Percentiles rank a stretch among this genome's conserved stretches.
These are phyloP conservation scores for Neurospora sp. DNA, from an alignment of 2,329 filamentous ascomycete species.

Conservation along the genomic window DNA sequence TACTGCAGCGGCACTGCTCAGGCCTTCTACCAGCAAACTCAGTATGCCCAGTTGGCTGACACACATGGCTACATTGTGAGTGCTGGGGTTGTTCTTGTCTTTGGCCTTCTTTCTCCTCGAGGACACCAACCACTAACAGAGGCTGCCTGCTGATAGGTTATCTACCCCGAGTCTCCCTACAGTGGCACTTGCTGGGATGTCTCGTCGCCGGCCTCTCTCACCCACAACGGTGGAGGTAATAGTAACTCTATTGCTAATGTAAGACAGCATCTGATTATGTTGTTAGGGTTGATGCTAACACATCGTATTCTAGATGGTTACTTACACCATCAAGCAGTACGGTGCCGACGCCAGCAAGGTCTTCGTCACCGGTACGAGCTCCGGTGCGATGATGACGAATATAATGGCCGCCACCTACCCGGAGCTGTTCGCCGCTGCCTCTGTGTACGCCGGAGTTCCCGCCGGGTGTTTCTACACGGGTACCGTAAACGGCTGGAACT, in stretches of 20 bases:
- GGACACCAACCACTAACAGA: too few species aligned
- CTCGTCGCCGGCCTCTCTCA: slow-evolving; percentile 38
- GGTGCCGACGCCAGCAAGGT: slow-evolving; percentile 36
- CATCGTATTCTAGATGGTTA: slow-evolving; percentile 31
- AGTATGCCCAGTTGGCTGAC: slow-evolving; percentile 44
- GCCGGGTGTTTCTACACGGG: slow-evolving; percentile 44
- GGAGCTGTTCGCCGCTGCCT: slow-evolving; percentile 41
- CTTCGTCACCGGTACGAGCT: slow-evolving; percentile 38
- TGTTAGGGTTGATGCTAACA: background rate
- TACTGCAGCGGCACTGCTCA: slow-evolving; percentile 46
- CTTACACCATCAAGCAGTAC: slow-evolving; percentile 37
- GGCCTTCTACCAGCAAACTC: slow-evolving; percentile 39
- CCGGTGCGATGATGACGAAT: slow-evolving; percentile 46
- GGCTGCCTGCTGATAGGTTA: slow-evolving; percentile 6
- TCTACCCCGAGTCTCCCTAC: slow-evolving; percentile 34
- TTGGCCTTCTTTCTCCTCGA: too few species aligned
- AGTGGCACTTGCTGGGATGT: slow-evolving; percentile 49
- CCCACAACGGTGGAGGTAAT: slow-evolving; percentile 41
- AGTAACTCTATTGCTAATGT: slow-evolving; percentile 38
- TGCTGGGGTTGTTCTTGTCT: too few species aligned
- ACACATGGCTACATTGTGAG: slow-evolving; percentile 42
- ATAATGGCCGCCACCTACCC: slow-evolving; percentile 46
- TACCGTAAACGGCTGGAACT: slow-evolving; percentile 40
- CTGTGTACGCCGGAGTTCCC: slow-evolving; percentile 42
- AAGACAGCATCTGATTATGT: background rate